Percentiles rank a stretch among this genome's conserved stretches.
phyloP scores from a whole-genome alignment of 2,329 filamentous ascomycete genomes.

The Colletotrichum euphorbiae region DNA sequence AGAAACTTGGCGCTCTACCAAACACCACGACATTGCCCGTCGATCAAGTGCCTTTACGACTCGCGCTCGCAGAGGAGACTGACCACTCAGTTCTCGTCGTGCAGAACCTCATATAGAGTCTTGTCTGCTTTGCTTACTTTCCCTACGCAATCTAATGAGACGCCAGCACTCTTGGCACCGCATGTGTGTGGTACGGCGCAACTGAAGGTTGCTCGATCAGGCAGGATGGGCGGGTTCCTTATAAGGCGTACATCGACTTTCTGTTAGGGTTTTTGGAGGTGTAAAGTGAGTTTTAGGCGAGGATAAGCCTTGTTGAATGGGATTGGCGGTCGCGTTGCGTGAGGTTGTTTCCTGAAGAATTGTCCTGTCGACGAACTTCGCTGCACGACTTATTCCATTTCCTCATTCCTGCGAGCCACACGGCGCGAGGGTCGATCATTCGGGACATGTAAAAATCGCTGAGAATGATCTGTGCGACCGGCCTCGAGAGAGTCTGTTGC shows the following conservation, averaged over 20 bases:
- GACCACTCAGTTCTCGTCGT: neutral
- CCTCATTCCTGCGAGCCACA: neutral
- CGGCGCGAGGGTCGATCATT: neutral
- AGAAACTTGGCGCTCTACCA: neutral
- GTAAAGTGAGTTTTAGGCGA: too few relatives aligned
- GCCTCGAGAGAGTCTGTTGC: neutral
- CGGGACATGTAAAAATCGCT: neutral
- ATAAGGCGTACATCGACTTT: neutral
- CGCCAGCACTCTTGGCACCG: neutral
- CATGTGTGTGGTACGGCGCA: neutral
- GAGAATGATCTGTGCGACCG: neutral
- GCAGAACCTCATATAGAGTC: too few relatives aligned
- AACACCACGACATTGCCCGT: slow-evolving; percentile 16
- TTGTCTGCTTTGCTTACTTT: neutral
- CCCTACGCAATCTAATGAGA: neutral
- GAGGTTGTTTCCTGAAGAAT: accelerated
- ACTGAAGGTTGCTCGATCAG: neutral
- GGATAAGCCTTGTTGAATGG: neutral
- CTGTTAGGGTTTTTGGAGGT: neutral
- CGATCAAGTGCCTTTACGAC: slow-evolving; percentile 3
- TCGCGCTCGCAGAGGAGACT: neutral
- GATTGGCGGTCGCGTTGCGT: neutral
- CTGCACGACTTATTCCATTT: neutral
- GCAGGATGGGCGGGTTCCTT: slow-evolving; percentile 2
- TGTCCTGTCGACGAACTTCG: neutral